These are phyloP conservation scores for Berkeleyomyces basicola DNA, from an alignment of 2,329 filamentous ascomycete genomes.

Conservation along the genomic window DNA sequence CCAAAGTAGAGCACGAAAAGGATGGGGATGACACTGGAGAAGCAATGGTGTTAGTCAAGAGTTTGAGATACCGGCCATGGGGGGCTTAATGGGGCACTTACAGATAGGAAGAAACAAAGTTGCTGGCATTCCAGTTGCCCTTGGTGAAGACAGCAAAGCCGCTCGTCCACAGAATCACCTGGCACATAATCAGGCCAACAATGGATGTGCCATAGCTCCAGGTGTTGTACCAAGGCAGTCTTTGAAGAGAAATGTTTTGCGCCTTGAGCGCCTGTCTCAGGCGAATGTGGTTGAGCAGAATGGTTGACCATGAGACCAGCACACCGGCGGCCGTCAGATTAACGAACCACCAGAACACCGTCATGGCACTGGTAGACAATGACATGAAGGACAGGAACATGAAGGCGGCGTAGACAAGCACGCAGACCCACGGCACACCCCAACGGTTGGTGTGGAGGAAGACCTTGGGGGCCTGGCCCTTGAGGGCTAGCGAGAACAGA, in stretches of 20 bases:
- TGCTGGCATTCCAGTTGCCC: constrained; percentile 39
- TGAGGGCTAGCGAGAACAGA: constrained; percentile 24
- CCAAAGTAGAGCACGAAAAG: constrained; percentile 38
- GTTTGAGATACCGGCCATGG: constrained; percentile 2
- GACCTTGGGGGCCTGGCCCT: constrained; percentile 26
- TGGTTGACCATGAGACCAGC: constrained; percentile 32
- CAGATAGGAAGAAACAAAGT: constrained; percentile 47
- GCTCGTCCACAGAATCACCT: constrained; percentile 51
- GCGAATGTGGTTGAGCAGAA: constrained; percentile 35
- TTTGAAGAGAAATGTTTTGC: constrained; percentile 33
- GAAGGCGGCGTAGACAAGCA: constrained; percentile 36
- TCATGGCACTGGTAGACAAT: constrained; percentile 26
- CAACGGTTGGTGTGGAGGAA: constrained; percentile 21
- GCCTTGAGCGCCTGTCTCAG: constrained; percentile 35
- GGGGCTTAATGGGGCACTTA: constrained; percentile 23
- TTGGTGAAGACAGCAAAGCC: constrained; percentile 48
- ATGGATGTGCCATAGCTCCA: constrained; percentile 47
- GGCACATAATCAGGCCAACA: constrained; percentile 39
- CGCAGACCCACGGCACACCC: constrained; percentile 25
- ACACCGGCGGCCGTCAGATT: constrained; percentile 36
- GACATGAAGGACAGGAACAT: constrained; percentile 41
- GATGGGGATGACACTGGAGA: constrained; percentile 39
- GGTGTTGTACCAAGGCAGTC: constrained; percentile 45
- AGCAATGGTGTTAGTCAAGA: constrained; percentile 5
- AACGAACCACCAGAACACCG: constrained; percentile 46